Percentiles rank a stretch among this genome's conserved stretches.
Evolutionary conservation across 306 rosid genomes (phyloP).

Genomic region (Betula pendula): DNA sequence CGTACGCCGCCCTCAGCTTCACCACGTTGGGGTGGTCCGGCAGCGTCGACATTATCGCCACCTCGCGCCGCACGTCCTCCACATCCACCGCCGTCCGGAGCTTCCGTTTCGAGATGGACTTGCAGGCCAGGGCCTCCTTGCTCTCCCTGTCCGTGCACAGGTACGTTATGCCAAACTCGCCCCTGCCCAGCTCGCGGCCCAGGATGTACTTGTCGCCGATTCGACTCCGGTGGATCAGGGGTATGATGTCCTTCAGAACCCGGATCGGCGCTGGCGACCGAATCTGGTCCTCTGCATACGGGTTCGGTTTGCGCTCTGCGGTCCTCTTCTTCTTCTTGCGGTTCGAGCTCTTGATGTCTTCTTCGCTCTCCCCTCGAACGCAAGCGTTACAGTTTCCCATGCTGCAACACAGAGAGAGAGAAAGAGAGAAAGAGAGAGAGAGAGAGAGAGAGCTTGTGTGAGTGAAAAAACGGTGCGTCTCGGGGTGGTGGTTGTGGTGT

Average conservation of each 20-base stretch:
- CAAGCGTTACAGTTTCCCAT: conserved; percentile 94
- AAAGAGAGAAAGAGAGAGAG: background rate
- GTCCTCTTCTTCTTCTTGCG: conserved; percentile 39
- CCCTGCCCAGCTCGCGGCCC: conserved; percentile 93
- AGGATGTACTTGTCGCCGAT: conserved; percentile 83
- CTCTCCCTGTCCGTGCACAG: conserved; percentile 90
- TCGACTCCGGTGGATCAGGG: conserved; percentile 64
- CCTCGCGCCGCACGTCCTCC: conserved; percentile 84
- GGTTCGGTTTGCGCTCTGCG: conserved; percentile 48
- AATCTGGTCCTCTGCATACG: conserved; percentile 43
- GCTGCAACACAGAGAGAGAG: background rate
- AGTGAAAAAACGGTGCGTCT: background rate
- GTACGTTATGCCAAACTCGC: conserved; percentile 96
- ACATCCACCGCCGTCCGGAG: conserved; percentile 76
- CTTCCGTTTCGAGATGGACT: conserved; percentile 92
- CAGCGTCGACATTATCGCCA: conserved; percentile 74
- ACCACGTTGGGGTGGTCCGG: conserved; percentile 84
- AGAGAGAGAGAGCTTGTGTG: background rate
- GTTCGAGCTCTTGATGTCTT: conserved; percentile 23
- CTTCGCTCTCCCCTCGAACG: conserved; percentile 45
- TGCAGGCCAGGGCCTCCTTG: conserved; percentile 82
- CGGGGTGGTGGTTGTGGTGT: background rate
- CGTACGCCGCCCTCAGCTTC: conserved; percentile 67
- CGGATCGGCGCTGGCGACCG: conserved; percentile 73
- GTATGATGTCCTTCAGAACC: conserved; percentile 77